Evolutionary conservation across 306 rosid genomes (phyloP), one percentile per base, ranked within the genome.

Genomic region (Astragalus membranaceus): DNA sequence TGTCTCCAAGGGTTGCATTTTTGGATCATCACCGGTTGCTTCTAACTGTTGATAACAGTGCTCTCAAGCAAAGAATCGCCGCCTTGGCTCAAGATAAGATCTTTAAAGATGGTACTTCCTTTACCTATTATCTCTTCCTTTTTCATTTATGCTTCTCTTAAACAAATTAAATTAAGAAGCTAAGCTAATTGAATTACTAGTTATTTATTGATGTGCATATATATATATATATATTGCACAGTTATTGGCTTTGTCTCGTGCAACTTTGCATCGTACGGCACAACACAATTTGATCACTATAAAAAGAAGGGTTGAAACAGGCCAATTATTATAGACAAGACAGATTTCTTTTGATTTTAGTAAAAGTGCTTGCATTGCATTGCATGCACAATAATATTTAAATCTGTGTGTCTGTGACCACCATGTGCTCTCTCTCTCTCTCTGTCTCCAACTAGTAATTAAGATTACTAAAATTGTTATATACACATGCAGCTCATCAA

Each of bases 21-120:
- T 72, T 94, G 48, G 99, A 94, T 69, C 97, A 89, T 57, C 99
- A 91, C 44, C 82, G 99, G 1, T 87, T 94, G 88, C 96, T 89
- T 86, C 91, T 94, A 9, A 94, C 85, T 78, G 95, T 94, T 13
- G 95, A 94, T 77, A 94, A 94, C 82, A 86, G 95, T 86, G 97
- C 96, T 86, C 88, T 94, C 37, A 91, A 94, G 79, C 96, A 91
- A 89, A 83, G 99, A 87, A 91, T 94, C 74, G 99, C 99, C 0
- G 96, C 97, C 8, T 80, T 94, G 17, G 88, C 95, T 0, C 99
- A 91, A 81, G 99, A 94, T 51, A 91, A 91, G 84, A 89, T 94
- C 72, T 94, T 94, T 73, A 94, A 94, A 86, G 99, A 94, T 78
- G 97, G 97, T 88, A 81, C 39, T 77, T 88, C 78, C 41, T 48